Conservation (phyloP, 176 grass and related monocot genomes). For the Calamus simplicifolius region DNA sequence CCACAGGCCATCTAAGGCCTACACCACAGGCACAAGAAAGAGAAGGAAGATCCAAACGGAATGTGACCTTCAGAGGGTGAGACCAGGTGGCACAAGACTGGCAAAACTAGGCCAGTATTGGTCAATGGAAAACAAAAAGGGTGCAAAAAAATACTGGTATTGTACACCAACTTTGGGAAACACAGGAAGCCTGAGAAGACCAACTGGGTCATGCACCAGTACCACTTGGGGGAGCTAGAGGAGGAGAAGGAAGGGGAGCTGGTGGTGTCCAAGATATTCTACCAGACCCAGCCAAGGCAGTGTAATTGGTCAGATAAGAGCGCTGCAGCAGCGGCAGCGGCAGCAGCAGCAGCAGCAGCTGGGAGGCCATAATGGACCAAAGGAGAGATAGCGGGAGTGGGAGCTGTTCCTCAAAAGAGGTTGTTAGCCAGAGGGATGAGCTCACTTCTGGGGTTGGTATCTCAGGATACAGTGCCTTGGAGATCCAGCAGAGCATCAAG, state of each 20-base stretch:
- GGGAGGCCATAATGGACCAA: constrained; percentile 26
- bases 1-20: constrained; percentile 95
- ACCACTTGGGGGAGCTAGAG: constrained; percentile 90
- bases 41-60: constrained; percentile 89
- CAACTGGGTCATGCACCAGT: constrained; percentile 99
- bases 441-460: constrained; percentile 26
- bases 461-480: constrained; percentile 26
- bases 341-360: background rate
- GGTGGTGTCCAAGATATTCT: constrained; percentile 96
- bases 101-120: constrained; percentile 91
- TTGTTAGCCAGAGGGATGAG: constrained; percentile 16
- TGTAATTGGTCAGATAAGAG: constrained; percentile 63
- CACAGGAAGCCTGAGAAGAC: constrained; percentile 96
- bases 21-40: constrained; percentile 96
- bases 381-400: constrained; percentile 78
- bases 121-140: constrained; percentile 73
- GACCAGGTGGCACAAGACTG: constrained; percentile 99
- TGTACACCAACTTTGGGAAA: constrained; percentile 99
- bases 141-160: constrained; percentile 98
- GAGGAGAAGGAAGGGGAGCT: constrained; percentile 99
- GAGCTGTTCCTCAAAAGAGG: constrained; percentile 76
- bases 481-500: constrained; percentile 40
- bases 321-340: constrained; percentile 6
- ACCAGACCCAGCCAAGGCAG: constrained; percentile 95
- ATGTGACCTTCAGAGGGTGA: constrained; percentile 73